Evolutionary conservation across 164 flowering plant species (phyloP).

Genomic region (Hamamelis virginiana): DNA sequence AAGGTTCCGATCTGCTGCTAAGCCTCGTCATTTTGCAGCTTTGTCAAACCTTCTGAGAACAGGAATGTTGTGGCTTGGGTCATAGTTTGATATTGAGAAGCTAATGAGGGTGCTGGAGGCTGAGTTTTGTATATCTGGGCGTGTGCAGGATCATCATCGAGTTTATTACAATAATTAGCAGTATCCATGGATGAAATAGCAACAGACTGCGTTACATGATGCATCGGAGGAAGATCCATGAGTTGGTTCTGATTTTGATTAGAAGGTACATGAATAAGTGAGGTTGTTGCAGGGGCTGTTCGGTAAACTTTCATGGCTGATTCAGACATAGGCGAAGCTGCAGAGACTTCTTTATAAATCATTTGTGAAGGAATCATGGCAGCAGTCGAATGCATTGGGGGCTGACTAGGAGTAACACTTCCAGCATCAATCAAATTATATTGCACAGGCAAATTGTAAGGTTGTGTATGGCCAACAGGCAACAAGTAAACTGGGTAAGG

Average conservation of each 20-base stretch:
- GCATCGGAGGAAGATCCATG: constrained; percentile 11
- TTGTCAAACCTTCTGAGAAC: constrained; percentile 26
- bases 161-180: constrained; percentile 19
- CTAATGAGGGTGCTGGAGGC: constrained; percentile 42
- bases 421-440: background rate
- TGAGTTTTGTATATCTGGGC: constrained; percentile 57
- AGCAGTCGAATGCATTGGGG: constrained; percentile 27
- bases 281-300: constrained; percentile 9
- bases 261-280: constrained; percentile 10
- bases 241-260: constrained; percentile 22
- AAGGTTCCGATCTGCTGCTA: constrained; percentile 8
- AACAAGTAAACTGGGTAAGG: constrained; percentile 39
- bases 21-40: constrained; percentile 17
- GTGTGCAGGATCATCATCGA: constrained; percentile 39
- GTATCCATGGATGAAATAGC: constrained; percentile 16
- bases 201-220: constrained; percentile 20
- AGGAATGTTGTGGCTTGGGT: constrained; percentile 18
- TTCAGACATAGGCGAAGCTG: constrained; percentile 21
- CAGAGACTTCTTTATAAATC: constrained; percentile 18
- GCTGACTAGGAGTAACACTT: constrained; percentile 12
- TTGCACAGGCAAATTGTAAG: constrained; percentile 18
- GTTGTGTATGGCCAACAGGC: constrained; percentile 34
- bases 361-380: constrained; percentile 12
- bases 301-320: constrained; percentile 17
- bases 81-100: constrained; percentile 33